Evolutionary conservation across 306 rosid species (phyloP), one percentile per base, ranked within the genome.

Genomic region (Malus sieversii): DNA sequence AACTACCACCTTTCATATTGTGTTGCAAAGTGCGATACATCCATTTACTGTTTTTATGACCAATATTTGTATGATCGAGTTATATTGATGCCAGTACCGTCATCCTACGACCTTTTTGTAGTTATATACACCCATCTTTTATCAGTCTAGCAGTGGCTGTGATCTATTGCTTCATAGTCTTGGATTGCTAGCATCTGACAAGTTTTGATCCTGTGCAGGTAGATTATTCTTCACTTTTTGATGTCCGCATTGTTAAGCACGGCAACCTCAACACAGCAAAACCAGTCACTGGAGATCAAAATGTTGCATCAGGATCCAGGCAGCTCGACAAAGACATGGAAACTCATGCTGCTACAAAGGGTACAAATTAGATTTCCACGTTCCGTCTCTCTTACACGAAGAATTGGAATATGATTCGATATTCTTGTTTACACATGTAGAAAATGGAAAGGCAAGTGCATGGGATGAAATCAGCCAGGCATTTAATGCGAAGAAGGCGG

Each of bases 381-480:
- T 62, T 65, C 65, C 32, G 59, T 23, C 22, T 35, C 5, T 48
- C 16, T 72, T 44, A 20, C 59, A 59, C 42, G 38, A 80, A 53
- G 79, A 65, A 55, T 63, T 70, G 72, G 29, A 53, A 63, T 67
- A 46, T 64, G 77, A 57, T 61, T 82, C 59, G 60, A 22, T 27
- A 71, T 69, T 65, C 40, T 61, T 48, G 23, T 70, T 78, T 53
- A 32, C 79, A 53, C 81, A 42, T 79, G 85, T 85, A 92, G 99
- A 80, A 78, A 92, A 89, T 77, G 93, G 92, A n/a, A 79, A 75
- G 73, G 86, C 57, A 71, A 83, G 74, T 25, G 83, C 82, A n/a
- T 90, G 98, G 98, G 99, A 96, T 75, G 94, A 90, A 83, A 83
- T 96, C 81, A 87, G 87, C 66, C 74, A 86, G 82, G 87, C 84